Evolutionary conservation across 2,329 filamentous ascomycete genomes (phyloP).

Genomic region (Colletotrichum tofieldiae): DNA sequence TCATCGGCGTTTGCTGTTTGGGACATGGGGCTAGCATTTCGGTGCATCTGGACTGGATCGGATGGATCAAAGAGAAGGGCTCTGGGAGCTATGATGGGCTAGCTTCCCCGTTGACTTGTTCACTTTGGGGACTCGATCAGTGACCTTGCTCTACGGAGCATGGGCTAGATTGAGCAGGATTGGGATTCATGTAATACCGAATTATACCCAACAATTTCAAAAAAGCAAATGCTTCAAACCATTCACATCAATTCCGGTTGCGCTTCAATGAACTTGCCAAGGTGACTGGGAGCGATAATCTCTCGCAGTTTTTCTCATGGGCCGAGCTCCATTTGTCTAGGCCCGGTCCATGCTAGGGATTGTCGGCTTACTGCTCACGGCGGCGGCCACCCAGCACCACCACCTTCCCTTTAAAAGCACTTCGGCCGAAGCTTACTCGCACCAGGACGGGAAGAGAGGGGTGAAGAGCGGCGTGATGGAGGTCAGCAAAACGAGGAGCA

Average conservation of each 20-base stretch:
- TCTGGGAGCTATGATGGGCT: conserved; percentile 51
- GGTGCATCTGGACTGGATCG: conserved; percentile 44
- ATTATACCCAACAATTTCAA: conserved; percentile 38
- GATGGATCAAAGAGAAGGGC: conserved; percentile 45
- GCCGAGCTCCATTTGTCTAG: conserved; percentile 10
- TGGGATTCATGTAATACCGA: conserved; percentile 42
- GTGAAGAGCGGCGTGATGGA: background rate
- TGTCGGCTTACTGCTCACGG: conserved; percentile 14
- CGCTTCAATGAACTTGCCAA: background rate
- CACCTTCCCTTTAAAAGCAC: conserved; percentile 32
- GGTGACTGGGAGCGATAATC: background rate
- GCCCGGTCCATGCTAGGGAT: conserved; percentile 23
- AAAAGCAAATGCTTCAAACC: conserved; percentile 22
- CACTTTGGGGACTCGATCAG: conserved; percentile 13
- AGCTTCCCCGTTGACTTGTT: conserved; percentile 47
- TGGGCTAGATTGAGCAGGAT: conserved; percentile 30
- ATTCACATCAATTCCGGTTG: background rate
- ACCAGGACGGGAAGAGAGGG: background rate
- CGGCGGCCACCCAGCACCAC: conserved; percentile 23
- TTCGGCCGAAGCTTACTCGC: conserved; percentile 33
- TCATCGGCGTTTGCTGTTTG: conserved; percentile 34
- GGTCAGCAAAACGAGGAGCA: background rate
- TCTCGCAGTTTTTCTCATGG: background rate
- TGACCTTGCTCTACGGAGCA: conserved; percentile 15
- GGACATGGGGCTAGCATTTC: conserved; percentile 41